phyloP scores from a whole-genome alignment of 2,329 filamentous ascomycete species.

The Colletotrichum scovillei region DNA sequence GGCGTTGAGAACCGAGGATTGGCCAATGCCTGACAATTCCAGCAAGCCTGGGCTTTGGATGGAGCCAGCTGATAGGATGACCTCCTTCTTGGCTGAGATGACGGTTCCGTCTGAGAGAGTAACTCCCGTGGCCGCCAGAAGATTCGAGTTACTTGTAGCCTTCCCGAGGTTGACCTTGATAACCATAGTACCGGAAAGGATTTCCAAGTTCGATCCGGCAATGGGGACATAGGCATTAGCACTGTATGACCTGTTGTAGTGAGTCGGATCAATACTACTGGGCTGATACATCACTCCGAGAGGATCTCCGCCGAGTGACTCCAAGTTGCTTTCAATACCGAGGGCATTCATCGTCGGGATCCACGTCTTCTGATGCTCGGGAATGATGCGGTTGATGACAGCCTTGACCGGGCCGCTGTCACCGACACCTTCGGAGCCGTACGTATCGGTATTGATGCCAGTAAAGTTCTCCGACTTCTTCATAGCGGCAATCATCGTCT shows the following conservation, averaged over 20 bases:
- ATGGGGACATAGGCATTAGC: constrained; percentile 55
- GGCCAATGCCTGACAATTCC: constrained; percentile 67
- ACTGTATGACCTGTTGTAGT: constrained; percentile 61
- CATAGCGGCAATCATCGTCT: constrained; percentile 48
- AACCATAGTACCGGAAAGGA: constrained; percentile 50
- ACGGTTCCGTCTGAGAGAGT: constrained; percentile 40
- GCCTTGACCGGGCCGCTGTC: constrained; percentile 41
- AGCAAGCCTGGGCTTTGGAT: constrained; percentile 69
- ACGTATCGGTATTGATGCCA: constrained; percentile 35
- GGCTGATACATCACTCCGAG: constrained; percentile 62
- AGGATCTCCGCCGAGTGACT: constrained; percentile 61
- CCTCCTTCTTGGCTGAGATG: constrained; percentile 44
- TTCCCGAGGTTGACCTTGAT: constrained; percentile 49
- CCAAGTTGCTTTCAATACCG: constrained; percentile 51
- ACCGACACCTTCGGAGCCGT: constrained; percentile 38
- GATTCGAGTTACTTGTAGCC: constrained; percentile 22
- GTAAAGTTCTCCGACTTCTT: constrained; percentile 44
- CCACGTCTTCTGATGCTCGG: constrained; percentile 54
- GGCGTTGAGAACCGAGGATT: constrained; percentile 55
- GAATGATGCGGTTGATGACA: constrained; percentile 53
- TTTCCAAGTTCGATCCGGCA: constrained; percentile 54
- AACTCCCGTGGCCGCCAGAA: constrained; percentile 38
- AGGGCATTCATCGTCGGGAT: constrained; percentile 58
- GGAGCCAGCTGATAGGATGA: constrained; percentile 54
- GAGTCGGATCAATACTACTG: constrained; percentile 58